Evolutionary conservation across 495 filamentous ascomycete species (phyloP), one percentile per base, ranked within the genome.

Genomic region (Cercophora samala): DNA sequence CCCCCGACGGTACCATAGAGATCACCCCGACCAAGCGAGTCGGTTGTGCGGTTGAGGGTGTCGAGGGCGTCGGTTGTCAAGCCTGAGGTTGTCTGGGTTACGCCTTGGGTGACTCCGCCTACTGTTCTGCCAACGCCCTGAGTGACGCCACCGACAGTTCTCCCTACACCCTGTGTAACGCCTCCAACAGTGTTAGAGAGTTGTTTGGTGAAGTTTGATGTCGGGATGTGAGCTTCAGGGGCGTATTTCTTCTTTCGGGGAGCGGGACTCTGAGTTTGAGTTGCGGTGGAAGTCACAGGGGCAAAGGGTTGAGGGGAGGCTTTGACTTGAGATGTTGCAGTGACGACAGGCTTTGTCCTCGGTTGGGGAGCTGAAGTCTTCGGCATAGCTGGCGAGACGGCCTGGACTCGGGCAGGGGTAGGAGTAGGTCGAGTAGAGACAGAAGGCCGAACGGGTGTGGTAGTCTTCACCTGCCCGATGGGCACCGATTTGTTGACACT

Each of bases 191-290:
- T 70, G 24, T 68, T 25, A 53, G 68, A 67, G 15, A 70, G 18
- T 18, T 60, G 64, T 13, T 67, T 64, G 19, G 62, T 64, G 53
- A 73, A 62, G 22, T 26, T 4, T 6, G 68, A 62, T 15, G 73
- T 73, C 8, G 73, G 69, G 26, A 74, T 29, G 13, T 51, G 65
- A 1, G 73, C 73, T 13, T 64, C 70, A 9, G 73, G 66, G 0
- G 70, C 71, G 54, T 73, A 73, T 23, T 69, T 72, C 64, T 72
- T 72, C 22, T 69, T 53, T 21, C 69, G 69, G 51, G 62, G 58
- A 0, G 68, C 53, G 3, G 60, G 64, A 46, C 0, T 46, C 15
- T 46, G 37, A 2, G 37, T 17, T 22, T 32, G 24, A 4, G 63
- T 62, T n/a, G n/a, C n/a, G 46, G 59, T 24, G 13, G 62, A n/a